phyloP scores from a whole-genome alignment of 805 yeast genomes.

The Lachancea fermentati region DNA sequence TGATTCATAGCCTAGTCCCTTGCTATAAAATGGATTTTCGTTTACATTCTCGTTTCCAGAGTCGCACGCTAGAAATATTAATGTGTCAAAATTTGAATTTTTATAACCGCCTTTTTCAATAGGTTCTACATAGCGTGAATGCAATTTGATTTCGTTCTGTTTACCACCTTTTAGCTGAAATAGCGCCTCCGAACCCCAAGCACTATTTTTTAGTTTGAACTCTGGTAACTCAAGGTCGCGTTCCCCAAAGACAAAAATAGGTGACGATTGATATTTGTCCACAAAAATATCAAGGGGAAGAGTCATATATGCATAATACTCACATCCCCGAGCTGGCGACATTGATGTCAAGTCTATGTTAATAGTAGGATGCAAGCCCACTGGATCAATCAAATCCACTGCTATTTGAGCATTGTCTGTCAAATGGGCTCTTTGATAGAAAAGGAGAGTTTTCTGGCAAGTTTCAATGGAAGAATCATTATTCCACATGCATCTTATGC shows the following conservation, averaged over 20 bases:
- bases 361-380: conserved; percentile 37
- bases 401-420: not conserved
- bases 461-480: conserved; percentile 14
- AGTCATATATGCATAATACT: conserved; percentile 38
- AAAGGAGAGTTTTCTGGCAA: conserved; percentile 27
- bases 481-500: conserved; percentile 28
- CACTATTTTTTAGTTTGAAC: conserved; percentile 32
- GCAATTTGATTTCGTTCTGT: conserved; percentile 38
- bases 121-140: conserved; percentile 48
- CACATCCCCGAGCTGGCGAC: conserved; percentile 31
- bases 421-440: conserved; percentile 17
- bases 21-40: conserved; percentile 36
- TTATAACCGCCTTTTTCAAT: conserved; percentile 12
- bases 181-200: conserved; percentile 45
- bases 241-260: conserved; percentile 46
- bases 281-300: conserved; percentile 44
- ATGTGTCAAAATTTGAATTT: conserved; percentile 34
- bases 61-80: conserved; percentile 48
- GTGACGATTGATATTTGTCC: conserved; percentile 50
- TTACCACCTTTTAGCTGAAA: conserved; percentile 30
- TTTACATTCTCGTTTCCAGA: conserved; percentile 22
- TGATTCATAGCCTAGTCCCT: conserved; percentile 40
- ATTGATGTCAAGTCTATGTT: conserved; percentile 12
- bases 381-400: conserved; percentile 25
- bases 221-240: conserved; percentile 53